Base-by-base conservation (phyloP, 352 stramenopile genomes). In the Aphanomyces euteiches region DNA sequence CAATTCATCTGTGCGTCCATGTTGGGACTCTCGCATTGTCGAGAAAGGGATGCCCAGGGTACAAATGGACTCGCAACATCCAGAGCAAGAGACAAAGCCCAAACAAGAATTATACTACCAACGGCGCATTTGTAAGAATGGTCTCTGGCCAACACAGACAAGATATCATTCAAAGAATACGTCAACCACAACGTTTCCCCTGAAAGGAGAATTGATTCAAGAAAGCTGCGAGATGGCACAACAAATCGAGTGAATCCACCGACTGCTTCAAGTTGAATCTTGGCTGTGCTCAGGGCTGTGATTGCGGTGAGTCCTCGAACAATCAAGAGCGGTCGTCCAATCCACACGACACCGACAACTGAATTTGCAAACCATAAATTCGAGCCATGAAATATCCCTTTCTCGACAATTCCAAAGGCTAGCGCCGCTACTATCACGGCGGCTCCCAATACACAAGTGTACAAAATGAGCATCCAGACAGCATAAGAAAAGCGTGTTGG, bases 261-360 rank as follows among this genome's bases (percentile, higher is more conserved):
- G 17, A n/a, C 43, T 12, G 43, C 10, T 50, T 50, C 10, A 2
- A 50, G 43, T 12, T 50, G 43, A n/a, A 50, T n/a, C 10, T 50
- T 50, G 43, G 43, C 43, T n/a, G 10, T 50, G 17, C 43, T 50
- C 10, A 50, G 43, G 10, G 17, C 43, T n/a, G 43, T n/a, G 43
- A 50, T 50, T 12, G 43, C 17, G 17, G 43, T 50, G 43, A 50
- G 43, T n/a, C 43, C 43, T n/a, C 43, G 43, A 50, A 50, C 10
- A 12, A 50, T 50, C 43, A 50, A 50, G 43, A 2, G 17, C 10
- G 59, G 59, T 36, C 59, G 59, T 5, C 59, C 59, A 37, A 67
- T 67, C 59, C 59, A 67, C 4, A 67, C 41, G 15, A 56, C 15
- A 7, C 59, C 59, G 6, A 36, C 43, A 10, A 67, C 59, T 21